Base-by-base conservation (phyloP, 2,329 filamentous ascomycete genomes). In the Metarhizium anisopliae region DNA sequence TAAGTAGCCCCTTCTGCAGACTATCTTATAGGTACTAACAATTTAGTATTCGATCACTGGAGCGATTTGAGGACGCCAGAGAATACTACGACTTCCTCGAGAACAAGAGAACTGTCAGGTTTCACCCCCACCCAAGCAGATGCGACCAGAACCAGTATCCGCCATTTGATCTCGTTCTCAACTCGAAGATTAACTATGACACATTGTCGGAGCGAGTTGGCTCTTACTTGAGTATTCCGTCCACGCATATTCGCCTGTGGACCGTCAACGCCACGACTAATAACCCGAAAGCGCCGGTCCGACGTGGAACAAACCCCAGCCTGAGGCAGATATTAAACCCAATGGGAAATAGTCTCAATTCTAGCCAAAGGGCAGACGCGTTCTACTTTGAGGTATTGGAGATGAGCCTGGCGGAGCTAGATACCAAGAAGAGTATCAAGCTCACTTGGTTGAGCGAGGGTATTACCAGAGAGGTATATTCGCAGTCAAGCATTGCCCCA, bases 361-460 rank as follows among this genome's bases (percentile, higher is more conserved):
- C 81, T 56, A 84, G 80, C 36, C 88, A 91, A 66, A 81, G 85
- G 55, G 74, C 80, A 20, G 93, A 97, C 70, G 83, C 87, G 1
- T 77, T 99, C 53, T 97, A 86, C 70, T 99, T 92, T 67, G 94
- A 99, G 69, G 83, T 97, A 32, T 75, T 99, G 45, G 94, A 99
- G 60, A 95, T 96, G 77, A 96, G 90, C 64, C 74, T 99, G 50
- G 88, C 89, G 29, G 95, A 99, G 70, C 79, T 95, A 47, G 94
- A 99, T 67, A 94, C 89, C 56, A 94, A 95, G 76, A 96, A 95
- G 76, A 83, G 77, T 56, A 75, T 97, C 60, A 93, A 89, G 69
- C 74, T 99, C 51, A 89, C 79, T 1, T 93, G 88, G 84, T 76
- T 99, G 50, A 88, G 86, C 45, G 94, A 99, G 60, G 94, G 94